A percentile compares a stretch with the other conserved stretches of the same genome.
Conservation (phyloP, 345 rosid genomes). For the Camelina sativa region DNA sequence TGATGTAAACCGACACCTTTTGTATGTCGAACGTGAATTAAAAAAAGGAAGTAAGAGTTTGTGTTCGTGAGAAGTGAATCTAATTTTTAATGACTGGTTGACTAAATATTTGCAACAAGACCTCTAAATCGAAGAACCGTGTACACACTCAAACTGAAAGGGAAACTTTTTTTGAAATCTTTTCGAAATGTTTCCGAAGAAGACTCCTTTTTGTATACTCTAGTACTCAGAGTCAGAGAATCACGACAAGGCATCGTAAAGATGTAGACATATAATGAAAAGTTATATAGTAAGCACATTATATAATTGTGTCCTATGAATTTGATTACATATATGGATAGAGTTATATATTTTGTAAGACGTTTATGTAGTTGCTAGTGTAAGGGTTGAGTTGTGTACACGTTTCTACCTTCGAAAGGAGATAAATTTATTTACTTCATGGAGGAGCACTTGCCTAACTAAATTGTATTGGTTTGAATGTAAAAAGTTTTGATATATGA, state of each 20-base stretch:
- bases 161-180: neutral
- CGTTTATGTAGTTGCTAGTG: neutral
- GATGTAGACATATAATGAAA: neutral
- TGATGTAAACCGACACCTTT: neutral
- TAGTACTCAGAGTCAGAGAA: neutral
- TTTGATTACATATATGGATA: neutral
- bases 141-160: constrained; percentile 24
- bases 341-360: neutral
- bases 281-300: neutral
- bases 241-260: neutral
- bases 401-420: constrained; percentile 21
- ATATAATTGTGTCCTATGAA: neutral
- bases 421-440: neutral
- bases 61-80: constrained; percentile 34
- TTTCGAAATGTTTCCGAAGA: neutral
- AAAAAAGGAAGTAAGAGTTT: constrained; percentile 22
- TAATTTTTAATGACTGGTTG: constrained; percentile 12
- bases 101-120: constrained; percentile 25
- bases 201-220: neutral
- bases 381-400: constrained; percentile 16
- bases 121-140: constrained; percentile 28
- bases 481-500: constrained; percentile 1
- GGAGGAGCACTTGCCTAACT: neutral
- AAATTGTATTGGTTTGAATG: neutral
- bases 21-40: neutral